These are phyloP conservation scores for Emmonsia crescens DNA, from an alignment of 2,329 filamentous ascomycete genomes.

Conservation along the genomic window DNA sequence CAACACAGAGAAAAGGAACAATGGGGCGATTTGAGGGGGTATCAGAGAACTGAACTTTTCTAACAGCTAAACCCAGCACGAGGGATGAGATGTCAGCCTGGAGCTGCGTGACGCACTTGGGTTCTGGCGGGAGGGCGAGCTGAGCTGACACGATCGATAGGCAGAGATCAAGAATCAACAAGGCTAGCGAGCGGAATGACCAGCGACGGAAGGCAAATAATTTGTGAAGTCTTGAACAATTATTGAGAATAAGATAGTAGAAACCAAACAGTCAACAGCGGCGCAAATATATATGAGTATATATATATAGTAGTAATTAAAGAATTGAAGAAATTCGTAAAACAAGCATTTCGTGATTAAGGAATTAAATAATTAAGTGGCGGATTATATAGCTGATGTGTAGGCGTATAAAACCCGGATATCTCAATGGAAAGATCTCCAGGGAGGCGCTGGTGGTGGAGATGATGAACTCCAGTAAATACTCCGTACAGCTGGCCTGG, in stretches of 20 bases:
- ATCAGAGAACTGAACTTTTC: not conserved
- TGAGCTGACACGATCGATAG: not conserved
- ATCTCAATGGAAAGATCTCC: not conserved
- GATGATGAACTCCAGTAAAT: not conserved
- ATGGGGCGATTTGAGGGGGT: not conserved
- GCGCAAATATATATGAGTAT: not conserved
- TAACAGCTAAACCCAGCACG: not conserved
- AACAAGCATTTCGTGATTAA: not conserved
- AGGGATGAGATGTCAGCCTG: not conserved
- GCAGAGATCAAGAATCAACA: not conserved
- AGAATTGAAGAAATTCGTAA: not conserved
- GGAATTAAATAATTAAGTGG: constrained; percentile 2
- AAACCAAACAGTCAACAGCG: not conserved
- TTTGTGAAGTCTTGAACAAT: not conserved
- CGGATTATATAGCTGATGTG: not conserved
- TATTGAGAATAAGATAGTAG: not conserved
- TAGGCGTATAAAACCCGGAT: not conserved
- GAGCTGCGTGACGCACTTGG: not conserved
- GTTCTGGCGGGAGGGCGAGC: not conserved
- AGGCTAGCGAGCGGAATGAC: not conserved
- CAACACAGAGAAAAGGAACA: not conserved
- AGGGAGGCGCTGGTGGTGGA: not conserved
- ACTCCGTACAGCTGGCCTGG: not conserved
- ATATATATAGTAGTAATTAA: not conserved
- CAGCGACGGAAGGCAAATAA: not conserved